A percentile compares a stretch with the other conserved stretches of the same genome.
Evolutionary conservation across 257 asterid species (phyloP).

Genomic region (Salvia rosmarinus): DNA sequence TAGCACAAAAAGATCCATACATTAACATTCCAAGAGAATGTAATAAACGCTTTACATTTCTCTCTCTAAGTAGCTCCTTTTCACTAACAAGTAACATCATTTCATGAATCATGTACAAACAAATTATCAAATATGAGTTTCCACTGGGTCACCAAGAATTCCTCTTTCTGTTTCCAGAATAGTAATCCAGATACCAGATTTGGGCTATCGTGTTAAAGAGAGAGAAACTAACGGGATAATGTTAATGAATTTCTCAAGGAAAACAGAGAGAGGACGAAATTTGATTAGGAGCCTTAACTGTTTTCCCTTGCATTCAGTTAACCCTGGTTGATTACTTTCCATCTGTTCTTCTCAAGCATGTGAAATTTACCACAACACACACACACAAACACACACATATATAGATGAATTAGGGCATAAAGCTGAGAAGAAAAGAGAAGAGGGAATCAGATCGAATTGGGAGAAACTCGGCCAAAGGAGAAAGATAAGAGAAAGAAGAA

Average conservation of each 20-base stretch:
- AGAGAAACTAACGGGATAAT: constrained; percentile 12
- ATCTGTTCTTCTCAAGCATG: too few species aligned
- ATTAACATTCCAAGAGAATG: not conserved
- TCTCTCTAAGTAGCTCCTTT: not conserved
- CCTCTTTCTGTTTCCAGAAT: constrained; percentile 5
- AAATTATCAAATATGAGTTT: not conserved
- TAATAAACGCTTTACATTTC: not conserved
- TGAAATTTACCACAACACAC: too few species aligned
- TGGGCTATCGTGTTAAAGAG: too few species aligned
- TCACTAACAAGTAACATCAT: not conserved
- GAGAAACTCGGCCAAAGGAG: too few species aligned
- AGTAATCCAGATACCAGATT: constrained; percentile 60
- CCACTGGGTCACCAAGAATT: not conserved
- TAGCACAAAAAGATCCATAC: not conserved
- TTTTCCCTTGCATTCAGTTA: not conserved
- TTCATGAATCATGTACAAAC: not conserved
- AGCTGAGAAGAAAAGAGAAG: too few species aligned
- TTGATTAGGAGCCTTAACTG: constrained; percentile 25
- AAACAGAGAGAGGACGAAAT: constrained; percentile 12
- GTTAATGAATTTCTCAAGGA: too few species aligned
- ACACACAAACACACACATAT: too few species aligned
- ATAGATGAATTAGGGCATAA: too few species aligned
- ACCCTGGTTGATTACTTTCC: not conserved
- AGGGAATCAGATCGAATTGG: too few species aligned
- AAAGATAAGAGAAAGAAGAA: too few species aligned